Conservation (phyloP, 768 basidiomycete species). For the Rhodotorula diobovata region DNA sequence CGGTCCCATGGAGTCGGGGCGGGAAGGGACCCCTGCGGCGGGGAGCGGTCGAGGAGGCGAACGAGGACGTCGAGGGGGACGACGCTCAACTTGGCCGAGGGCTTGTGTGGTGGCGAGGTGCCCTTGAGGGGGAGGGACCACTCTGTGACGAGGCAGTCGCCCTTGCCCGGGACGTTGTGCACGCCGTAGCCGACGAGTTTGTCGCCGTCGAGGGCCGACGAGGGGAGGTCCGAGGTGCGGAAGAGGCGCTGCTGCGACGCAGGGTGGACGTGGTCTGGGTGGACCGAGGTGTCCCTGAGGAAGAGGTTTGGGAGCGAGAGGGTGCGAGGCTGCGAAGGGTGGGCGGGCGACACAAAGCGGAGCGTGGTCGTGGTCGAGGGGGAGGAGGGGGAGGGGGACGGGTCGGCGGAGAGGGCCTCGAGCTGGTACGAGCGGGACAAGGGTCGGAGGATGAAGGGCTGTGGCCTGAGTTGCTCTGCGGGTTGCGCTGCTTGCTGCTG, state of each 20-base stretch:
- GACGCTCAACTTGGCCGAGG: constrained; percentile 26
- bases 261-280: constrained; percentile 67
- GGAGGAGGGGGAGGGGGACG: constrained; percentile 2
- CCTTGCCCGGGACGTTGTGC: constrained; percentile 46
- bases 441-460: constrained; percentile 30
- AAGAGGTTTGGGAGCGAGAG: constrained; percentile 59
- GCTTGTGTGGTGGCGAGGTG: constrained; percentile 2
- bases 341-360: constrained; percentile 40
- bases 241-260: constrained; percentile 72
- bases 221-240: constrained; percentile 64
- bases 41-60: constrained; percentile 38
- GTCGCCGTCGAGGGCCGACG: constrained; percentile 51
- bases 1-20: constrained; percentile 43
- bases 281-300: constrained; percentile 81
- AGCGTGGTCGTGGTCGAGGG: constrained; percentile 4
- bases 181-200: constrained; percentile 52
- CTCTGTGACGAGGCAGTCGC: constrained; percentile 49
- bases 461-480: not conserved
- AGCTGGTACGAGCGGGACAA: constrained; percentile 8
- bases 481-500: not conserved
- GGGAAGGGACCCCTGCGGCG: not conserved
- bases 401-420: constrained; percentile 3
- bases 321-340: not conserved
- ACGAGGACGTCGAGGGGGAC: constrained; percentile 28
- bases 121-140: constrained; percentile 55